Evolutionary conservation across 2,329 filamentous ascomycete genomes (phyloP).

Genomic region (Ophiostoma sp.): DNA sequence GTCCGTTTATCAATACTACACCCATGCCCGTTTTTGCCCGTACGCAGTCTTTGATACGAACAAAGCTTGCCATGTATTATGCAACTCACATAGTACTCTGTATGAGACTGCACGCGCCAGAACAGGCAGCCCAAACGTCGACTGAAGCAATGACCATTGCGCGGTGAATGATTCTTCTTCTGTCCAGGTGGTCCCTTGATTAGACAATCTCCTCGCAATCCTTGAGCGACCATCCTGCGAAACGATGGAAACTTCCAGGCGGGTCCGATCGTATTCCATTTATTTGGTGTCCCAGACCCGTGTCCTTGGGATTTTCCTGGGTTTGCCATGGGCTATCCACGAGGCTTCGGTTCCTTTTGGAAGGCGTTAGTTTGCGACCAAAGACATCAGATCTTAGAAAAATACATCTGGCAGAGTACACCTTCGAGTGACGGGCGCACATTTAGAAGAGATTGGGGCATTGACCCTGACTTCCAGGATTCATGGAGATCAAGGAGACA

Average conservation of each 20-base stretch:
- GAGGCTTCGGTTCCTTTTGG: background rate
- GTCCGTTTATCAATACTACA: background rate
- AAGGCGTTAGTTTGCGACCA: background rate
- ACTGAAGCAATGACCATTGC: constrained; percentile 1
- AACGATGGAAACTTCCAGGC: constrained; percentile 26
- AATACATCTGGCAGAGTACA: background rate
- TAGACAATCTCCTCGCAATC: background rate
- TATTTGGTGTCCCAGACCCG: constrained; percentile 33
- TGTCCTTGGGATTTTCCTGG: constrained; percentile 34
- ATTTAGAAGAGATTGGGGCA: background rate
- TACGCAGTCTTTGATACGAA: background rate
- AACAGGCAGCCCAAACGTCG: background rate
- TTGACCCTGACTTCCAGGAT: background rate
- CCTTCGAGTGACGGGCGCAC: background rate
- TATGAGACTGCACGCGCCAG: background rate
- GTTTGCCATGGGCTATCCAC: background rate
- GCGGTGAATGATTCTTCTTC: constrained; percentile 13
- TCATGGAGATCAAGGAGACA: background rate
- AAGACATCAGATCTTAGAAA: background rate
- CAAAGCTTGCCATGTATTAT: background rate
- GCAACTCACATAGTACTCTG: background rate
- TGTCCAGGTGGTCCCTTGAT: background rate
- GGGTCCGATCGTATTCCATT: constrained; percentile 26
- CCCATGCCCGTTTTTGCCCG: background rate
- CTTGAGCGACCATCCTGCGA: constrained; percentile 5